Conservation (phyloP, 192 early-diverging fungal species). For the Coemansia asiatica region DNA sequence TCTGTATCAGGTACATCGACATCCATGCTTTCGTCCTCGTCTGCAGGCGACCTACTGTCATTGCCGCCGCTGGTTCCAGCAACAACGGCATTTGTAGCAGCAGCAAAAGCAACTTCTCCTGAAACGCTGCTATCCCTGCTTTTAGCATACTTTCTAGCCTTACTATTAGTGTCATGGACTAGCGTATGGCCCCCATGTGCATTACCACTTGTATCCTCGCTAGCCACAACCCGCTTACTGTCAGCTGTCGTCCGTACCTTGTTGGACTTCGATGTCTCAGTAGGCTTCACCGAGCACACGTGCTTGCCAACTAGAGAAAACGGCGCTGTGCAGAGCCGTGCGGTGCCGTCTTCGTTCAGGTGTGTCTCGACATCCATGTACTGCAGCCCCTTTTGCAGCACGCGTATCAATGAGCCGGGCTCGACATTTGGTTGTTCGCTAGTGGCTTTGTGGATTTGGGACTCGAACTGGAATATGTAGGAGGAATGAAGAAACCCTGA, state of each 20-base stretch:
- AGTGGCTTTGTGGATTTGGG: slow-evolving; percentile 67
- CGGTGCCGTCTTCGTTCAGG: slow-evolving; percentile 82
- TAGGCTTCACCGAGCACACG: slow-evolving; percentile 35
- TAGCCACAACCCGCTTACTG: background rate
- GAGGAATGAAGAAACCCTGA: slow-evolving; percentile 85
- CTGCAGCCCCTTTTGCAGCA: slow-evolving; percentile 89
- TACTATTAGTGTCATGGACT: slow-evolving; percentile 33
- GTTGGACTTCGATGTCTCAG: background rate
- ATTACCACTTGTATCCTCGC: background rate
- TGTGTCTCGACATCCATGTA: slow-evolving; percentile 91
- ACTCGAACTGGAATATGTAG: slow-evolving; percentile 85
- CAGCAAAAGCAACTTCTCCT: background rate
- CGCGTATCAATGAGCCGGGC: slow-evolving; percentile 79
- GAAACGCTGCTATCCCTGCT: slow-evolving; percentile 2
- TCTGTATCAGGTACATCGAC: slow-evolving; percentile 1
- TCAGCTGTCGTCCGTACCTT: background rate
- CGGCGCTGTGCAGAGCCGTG: slow-evolving; percentile 46
- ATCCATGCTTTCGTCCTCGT: slow-evolving; percentile 5
- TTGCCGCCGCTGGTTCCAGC: background rate
- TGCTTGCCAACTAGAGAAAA: slow-evolving; percentile 52
- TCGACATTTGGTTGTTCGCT: slow-evolving; percentile 61
- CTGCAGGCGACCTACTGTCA: background rate
- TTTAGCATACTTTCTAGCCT: slow-evolving; percentile 14
- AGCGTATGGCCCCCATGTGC: slow-evolving; percentile 43
- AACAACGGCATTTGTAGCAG: background rate